Conservation (phyloP, 176 grass and related monocot species). For the Oryza glaberrima region DNA sequence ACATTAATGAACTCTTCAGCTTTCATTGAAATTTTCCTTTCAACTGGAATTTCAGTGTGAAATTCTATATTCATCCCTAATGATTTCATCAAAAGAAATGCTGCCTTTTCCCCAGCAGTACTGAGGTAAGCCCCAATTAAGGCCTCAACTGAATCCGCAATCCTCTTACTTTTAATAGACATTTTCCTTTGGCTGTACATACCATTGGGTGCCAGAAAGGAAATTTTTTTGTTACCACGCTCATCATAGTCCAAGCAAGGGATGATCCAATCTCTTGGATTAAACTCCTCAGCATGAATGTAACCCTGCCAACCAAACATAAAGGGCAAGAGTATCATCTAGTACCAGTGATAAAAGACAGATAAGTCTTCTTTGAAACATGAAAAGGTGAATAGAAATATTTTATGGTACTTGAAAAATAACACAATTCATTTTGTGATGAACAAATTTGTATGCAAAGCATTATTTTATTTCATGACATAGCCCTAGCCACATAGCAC, state of each 20-base stretch:
- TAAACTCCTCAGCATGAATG: slow-evolving; percentile 55
- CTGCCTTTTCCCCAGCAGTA: slow-evolving; percentile 59
- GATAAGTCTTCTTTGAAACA: slow-evolving; percentile 3
- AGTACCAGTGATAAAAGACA: slow-evolving; percentile 16
- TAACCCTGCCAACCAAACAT: slow-evolving; percentile 61
- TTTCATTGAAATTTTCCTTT: slow-evolving; percentile 34
- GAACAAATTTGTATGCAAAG: neutral
- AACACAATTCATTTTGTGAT: neutral
- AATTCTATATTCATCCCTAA: slow-evolving; percentile 67
- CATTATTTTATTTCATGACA: slow-evolving; percentile 11
- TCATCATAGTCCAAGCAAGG: slow-evolving; percentile 50
- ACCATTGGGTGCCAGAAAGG: slow-evolving; percentile 19
- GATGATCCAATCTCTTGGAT: slow-evolving; percentile 62
- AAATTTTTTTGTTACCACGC: slow-evolving; percentile 28
- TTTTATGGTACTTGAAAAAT: neutral
- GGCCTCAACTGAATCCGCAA: slow-evolving; percentile 78
- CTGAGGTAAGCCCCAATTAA: slow-evolving; percentile 66
- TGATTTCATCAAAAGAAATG: slow-evolving; percentile 60
- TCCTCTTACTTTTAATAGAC: slow-evolving; percentile 62
- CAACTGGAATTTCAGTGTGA: slow-evolving; percentile 35
- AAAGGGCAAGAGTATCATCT: slow-evolving; percentile 17
- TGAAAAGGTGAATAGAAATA: neutral
- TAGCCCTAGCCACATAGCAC: neutral
- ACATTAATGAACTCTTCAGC: slow-evolving; percentile 58
- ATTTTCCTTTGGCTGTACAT: slow-evolving; percentile 51